A percentile compares a stretch with the other conserved stretches of the same genome.
Conservation (phyloP, 345 rosid species). For the Fremontodendron californicum region DNA sequence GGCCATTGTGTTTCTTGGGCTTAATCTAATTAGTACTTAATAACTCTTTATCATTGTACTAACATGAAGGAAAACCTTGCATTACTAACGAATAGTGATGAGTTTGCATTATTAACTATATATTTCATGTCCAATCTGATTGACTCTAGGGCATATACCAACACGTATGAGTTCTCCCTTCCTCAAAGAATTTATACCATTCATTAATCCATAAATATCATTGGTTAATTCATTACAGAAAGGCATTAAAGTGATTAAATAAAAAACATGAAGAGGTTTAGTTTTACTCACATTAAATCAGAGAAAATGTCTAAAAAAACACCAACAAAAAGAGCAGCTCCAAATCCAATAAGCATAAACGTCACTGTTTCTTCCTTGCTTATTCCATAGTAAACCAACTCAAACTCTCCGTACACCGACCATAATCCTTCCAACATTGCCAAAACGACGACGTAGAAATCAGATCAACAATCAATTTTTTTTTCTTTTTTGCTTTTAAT, state of each 20-base stretch:
- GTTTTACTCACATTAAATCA: slow-evolving; percentile 60
- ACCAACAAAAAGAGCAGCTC: slow-evolving; percentile 49
- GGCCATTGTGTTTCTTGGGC: too few relatives aligned
- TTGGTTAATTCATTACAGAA: neutral
- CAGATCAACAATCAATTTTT: neutral
- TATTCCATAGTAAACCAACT: slow-evolving; percentile 36
- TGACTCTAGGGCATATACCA: too few relatives aligned
- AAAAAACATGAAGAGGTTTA: neutral
- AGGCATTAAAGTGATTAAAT: neutral
- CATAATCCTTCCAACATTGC: too few relatives aligned
- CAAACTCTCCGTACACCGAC: slow-evolving; percentile 77
- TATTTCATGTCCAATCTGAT: too few relatives aligned
- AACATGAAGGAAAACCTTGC: too few relatives aligned
- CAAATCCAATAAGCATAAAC: too few relatives aligned
- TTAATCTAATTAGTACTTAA: too few relatives aligned
- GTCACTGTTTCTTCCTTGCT: slow-evolving; percentile 51
- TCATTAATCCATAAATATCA: neutral
- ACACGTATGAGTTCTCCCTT: too few relatives aligned
- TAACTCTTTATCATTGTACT: too few relatives aligned
- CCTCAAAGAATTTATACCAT: neutral
- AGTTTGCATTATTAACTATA: too few relatives aligned
- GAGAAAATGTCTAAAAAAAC: slow-evolving; percentile 62
- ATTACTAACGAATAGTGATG: too few relatives aligned
- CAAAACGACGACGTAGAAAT: neutral
- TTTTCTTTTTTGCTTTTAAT: neutral